Evolutionary conservation across 1,284 basidiomycete species (phyloP), one percentile per base, ranked within the genome.

Genomic region (Heterobasidion annosum): DNA sequence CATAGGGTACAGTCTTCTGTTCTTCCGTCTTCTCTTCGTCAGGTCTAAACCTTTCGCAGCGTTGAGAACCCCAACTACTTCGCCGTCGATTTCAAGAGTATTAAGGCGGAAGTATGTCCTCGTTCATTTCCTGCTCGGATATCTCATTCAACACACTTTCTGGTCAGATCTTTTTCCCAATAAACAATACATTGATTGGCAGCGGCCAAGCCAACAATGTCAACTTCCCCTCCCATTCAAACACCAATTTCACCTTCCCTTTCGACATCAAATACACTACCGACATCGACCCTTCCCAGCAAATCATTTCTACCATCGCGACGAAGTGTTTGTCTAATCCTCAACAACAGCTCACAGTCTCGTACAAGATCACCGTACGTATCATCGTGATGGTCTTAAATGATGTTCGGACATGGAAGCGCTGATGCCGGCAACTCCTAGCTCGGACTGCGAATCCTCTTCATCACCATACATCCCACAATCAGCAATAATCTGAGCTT

Each of bases 1-100:
- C 56, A 84, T 93, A 59, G 52, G 54, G 59, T 59, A 67, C 63
- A 84, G 6, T 70, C 32, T 18, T 58, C 55, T 15, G 16, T 35
- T 56, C 54, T 8, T n/a, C 18, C n/a, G 9, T 8, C 18, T 16
- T 34, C 9, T 37, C 7, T n/a, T n/a, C 32, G 2, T 55, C 58
- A 32, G 37, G 9, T 52, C 43, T 32, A 12, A 37, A 40, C 32
- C 9, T 19, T 33, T 34, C 37, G 46, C 62, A 93, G 89, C 50
- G 88, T 93, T 56, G 71, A 74, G 61, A 95, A 95, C 65, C 93
- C 91, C 35, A 93, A 94, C 67, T 93, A 85, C 73, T 93, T 95
- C 68, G 70, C 77, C 12, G 86, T 89, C 19, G 74, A 78, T 51
- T 82, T 95, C 67, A 78, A 79, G 55, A 74, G 80, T 54, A 83